A percentile compares a stretch with the other conserved stretches of the same genome.
phyloP scores from a whole-genome alignment of 768 basidiomycete species.

The Lentinus tigrinus region DNA sequence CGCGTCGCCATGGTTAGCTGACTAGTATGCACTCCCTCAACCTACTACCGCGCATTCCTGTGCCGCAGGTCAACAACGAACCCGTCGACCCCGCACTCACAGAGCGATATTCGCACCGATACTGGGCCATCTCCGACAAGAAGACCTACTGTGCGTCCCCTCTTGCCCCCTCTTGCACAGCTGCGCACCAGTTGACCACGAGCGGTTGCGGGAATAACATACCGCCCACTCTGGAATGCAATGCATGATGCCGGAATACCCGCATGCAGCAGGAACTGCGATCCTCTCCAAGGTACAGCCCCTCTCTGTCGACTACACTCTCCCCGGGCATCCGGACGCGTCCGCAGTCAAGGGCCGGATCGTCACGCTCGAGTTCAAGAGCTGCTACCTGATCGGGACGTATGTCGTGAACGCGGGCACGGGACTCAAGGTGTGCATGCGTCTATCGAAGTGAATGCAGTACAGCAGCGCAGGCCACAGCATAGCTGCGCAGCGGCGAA shows the following conservation, averaged over 20 bases:
- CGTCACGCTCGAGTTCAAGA: conserved; percentile 77
- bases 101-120: conserved; percentile 63
- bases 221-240: not conserved
- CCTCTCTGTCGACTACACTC: conserved; percentile 55
- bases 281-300: conserved; percentile 79
- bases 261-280: conserved; percentile 67
- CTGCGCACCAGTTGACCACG: no score
- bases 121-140: conserved; percentile 76
- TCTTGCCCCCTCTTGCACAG: no score
- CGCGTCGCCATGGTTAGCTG: not conserved
- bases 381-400: conserved; percentile 69
- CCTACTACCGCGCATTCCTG: not conserved
- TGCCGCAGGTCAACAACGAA: conserved; percentile 62
- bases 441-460: not conserved
- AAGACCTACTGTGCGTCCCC: conserved; percentile 69
- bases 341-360: conserved; percentile 70
- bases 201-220: not conserved
- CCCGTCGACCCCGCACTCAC: conserved; percentile 60
- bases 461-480: not conserved
- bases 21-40: not conserved
- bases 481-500: not conserved
- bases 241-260: not conserved
- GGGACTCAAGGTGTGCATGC: conserved; percentile 58
- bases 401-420: conserved; percentile 85
- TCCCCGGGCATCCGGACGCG: conserved; percentile 77